phyloP scores from a whole-genome alignment of 2,329 filamentous ascomycete genomes.

The Dothidotthia symphoricarpi region DNA sequence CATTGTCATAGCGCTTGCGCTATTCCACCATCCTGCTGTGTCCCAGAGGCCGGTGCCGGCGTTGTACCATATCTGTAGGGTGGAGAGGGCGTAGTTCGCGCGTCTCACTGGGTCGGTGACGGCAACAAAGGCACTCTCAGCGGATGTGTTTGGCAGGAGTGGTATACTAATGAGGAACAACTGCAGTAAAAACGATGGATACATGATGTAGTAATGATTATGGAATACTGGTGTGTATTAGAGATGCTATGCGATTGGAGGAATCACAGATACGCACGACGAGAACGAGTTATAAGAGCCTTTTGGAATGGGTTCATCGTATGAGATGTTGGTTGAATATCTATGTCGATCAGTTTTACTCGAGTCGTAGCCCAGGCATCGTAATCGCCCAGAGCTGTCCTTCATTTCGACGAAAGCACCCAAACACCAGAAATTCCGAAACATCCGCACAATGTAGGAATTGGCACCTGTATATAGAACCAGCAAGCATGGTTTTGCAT shows the following conservation, averaged over 20 bases:
- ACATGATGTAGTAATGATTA: constrained; percentile 13
- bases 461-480: constrained; percentile 4
- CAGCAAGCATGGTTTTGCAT: constrained; percentile 14
- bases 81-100: constrained; percentile 37
- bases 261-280: not conserved
- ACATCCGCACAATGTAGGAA: not conserved
- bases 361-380: not conserved
- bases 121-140: constrained; percentile 16
- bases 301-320: too few relatives aligned
- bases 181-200: constrained; percentile 11
- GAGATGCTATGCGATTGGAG: not conserved
- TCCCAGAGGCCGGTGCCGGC: constrained; percentile 61
- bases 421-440: constrained; percentile 2
- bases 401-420: constrained; percentile 9
- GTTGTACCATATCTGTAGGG: constrained; percentile 64
- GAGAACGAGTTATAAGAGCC: too few relatives aligned
- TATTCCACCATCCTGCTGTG: constrained; percentile 71
- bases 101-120: constrained; percentile 23
- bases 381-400: constrained; percentile 7
- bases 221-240: not conserved
- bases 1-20: constrained; percentile 64
- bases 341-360: too few relatives aligned
- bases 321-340: too few relatives aligned
- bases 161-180: constrained; percentile 13
- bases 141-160: constrained; percentile 20